A percentile compares a stretch with the other conserved stretches of the same genome.
These are phyloP conservation scores for Fagopyrum esculentum DNA, from an alignment of 148 eudicot species.

Conservation along the genomic window DNA sequence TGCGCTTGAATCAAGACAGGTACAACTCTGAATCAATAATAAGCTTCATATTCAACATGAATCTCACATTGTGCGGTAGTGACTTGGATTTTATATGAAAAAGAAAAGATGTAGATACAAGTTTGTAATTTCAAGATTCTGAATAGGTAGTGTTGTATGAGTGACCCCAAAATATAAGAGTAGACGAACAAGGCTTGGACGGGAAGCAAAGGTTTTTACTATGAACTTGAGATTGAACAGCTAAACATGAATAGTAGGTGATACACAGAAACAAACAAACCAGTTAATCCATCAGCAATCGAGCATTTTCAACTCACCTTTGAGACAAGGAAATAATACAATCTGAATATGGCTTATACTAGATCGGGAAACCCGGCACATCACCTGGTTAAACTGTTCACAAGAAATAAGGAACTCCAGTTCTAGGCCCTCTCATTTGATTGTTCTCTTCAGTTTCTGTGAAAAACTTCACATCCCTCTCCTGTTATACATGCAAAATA, in stretches of 20 bases:
- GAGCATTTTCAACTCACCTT: background rate
- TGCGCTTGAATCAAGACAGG: no score
- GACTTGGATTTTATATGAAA: no score
- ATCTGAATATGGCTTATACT: conserved; percentile 8
- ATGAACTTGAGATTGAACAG: background rate
- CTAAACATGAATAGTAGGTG: background rate
- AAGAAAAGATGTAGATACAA: no score
- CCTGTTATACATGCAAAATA: conserved; percentile 38
- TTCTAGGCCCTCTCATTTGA: conserved; percentile 98
- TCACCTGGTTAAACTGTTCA: conserved; percentile 24
- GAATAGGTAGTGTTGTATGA: no score
- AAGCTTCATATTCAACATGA: no score
- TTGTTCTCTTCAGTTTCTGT: conserved; percentile 99
- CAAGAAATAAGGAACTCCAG: conserved; percentile 96
- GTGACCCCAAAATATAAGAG: background rate
- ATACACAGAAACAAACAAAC: background rate
- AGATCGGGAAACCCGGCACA: background rate
- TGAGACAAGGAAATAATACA: conserved; percentile 1
- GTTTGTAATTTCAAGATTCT: no score
- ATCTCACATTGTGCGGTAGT: no score
- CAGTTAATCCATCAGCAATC: background rate
- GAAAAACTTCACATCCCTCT: conserved; percentile 97
- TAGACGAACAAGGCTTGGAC: background rate
- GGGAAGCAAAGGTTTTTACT: conserved; percentile 5
- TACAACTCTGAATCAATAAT: no score